Conservation (phyloP, 1,284 basidiomycete genomes). For the Malassezia globosa region DNA sequence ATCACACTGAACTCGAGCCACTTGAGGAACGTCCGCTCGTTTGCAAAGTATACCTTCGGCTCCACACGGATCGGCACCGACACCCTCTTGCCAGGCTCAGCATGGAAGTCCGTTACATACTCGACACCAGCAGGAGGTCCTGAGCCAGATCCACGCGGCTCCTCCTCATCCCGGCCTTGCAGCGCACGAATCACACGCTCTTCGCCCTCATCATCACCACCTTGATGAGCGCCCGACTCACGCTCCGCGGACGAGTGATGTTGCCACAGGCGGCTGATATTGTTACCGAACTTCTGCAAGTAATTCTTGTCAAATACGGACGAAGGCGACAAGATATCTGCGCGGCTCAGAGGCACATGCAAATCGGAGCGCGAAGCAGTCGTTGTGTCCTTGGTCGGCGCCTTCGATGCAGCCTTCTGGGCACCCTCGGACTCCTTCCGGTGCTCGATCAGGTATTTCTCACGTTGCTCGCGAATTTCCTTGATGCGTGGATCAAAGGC, state of each 20-base stretch:
- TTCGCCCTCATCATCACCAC: constrained; percentile 45
- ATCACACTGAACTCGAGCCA: constrained; percentile 82
- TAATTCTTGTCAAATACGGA: constrained; percentile 40
- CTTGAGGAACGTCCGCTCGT: constrained; percentile 62
- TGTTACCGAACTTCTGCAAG: constrained; percentile 41
- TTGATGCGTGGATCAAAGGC: constrained; percentile 39
- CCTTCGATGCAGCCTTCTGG: constrained; percentile 18
- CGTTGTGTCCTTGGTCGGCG: constrained; percentile 12
- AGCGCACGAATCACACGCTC: constrained; percentile 36
- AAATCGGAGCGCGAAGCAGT: constrained; percentile 16
- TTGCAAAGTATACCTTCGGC: constrained; percentile 95
- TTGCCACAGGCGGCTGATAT: constrained; percentile 39
- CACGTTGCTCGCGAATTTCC: constrained; percentile 38
- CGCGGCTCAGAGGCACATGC: constrained; percentile 21
- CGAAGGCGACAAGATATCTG: constrained; percentile 41
- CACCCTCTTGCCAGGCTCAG: constrained; percentile 77
- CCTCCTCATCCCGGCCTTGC: constrained; percentile 41
- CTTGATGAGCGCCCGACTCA: constrained; percentile 19
- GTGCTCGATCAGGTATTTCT: constrained; percentile 36
- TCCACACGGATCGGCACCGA: constrained; percentile 85
- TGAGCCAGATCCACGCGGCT: constrained; percentile 56
- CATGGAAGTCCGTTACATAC: constrained; percentile 64
- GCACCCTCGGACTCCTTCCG: constrained; percentile 39
- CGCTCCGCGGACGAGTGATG: constrained; percentile 19
- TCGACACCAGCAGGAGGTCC: constrained; percentile 51